These are phyloP conservation scores for Penicillium italicum DNA, from an alignment of 2,329 filamentous ascomycete species.

Conservation along the genomic window DNA sequence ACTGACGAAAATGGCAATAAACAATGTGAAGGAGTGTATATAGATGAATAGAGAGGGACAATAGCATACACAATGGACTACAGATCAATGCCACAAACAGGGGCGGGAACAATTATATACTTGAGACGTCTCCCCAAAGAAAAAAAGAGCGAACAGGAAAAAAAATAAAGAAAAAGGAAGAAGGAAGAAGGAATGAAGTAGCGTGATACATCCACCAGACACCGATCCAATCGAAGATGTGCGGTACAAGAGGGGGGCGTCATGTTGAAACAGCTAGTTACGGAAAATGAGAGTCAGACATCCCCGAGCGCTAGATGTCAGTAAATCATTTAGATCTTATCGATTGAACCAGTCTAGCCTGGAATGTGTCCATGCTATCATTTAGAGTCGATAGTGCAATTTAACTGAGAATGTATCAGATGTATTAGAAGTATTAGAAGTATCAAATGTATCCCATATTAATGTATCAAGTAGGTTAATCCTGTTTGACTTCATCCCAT, in stretches of 20 bases:
- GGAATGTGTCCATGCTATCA: not conserved
- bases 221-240: conserved; percentile 22
- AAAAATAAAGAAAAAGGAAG: conserved; percentile 8
- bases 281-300: conserved; percentile 1
- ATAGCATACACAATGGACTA: conserved; percentile 15
- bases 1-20: not conserved
- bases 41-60: conserved; percentile 13
- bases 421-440: not conserved
- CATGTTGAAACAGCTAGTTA: conserved; percentile 14
- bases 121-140: not conserved
- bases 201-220: conserved; percentile 29
- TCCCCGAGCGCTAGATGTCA: conserved; percentile 1
- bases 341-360: not conserved
- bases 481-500: too few species aligned
- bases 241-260: conserved; percentile 15
- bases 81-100: not conserved
- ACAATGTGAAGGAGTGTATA: conserved; percentile 8
- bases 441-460: not conserved
- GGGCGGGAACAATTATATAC: not conserved
- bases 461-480: too few species aligned
- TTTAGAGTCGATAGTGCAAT: not conserved
- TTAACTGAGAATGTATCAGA: not conserved
- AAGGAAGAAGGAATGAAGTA: conserved; percentile 7
- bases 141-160: not conserved
- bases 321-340: not conserved